Percentiles rank a stretch among this genome's conserved stretches.
phyloP scores from a whole-genome alignment of 2,329 filamentous ascomycete species.

The Arthrobotrys musiformis region DNA sequence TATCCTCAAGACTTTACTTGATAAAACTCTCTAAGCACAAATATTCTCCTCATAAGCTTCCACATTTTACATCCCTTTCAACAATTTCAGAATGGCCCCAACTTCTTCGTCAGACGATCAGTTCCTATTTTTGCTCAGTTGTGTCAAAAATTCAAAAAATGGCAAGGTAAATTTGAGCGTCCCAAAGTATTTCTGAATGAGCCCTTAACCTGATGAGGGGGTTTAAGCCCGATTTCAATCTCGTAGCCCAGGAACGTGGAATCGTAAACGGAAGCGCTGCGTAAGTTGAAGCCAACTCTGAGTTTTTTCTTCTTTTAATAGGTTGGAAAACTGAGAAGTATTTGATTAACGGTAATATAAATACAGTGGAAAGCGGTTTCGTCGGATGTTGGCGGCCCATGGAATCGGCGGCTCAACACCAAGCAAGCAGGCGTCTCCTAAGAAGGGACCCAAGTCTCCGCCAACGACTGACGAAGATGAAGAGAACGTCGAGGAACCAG shows the following conservation, averaged over 20 bases:
- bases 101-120: slow-evolving; percentile 20
- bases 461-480: slow-evolving; percentile 36
- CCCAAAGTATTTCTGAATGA: not conserved
- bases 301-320: not conserved
- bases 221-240: slow-evolving; percentile 37
- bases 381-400: slow-evolving; percentile 24
- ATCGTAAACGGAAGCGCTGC: slow-evolving; percentile 36
- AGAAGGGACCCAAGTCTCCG: slow-evolving; percentile 23
- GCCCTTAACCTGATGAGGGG: not conserved
- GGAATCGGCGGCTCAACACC: slow-evolving; percentile 5
- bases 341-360: not conserved
- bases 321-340: not conserved
- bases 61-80: not conserved
- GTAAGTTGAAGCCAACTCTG: slow-evolving; percentile 14
- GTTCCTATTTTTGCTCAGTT: slow-evolving; percentile 40
- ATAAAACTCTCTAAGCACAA: not conserved
- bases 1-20: not conserved
- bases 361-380: slow-evolving; percentile 30
- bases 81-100: slow-evolving; percentile 11
- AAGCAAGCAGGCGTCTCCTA: not conserved
- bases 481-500: slow-evolving; percentile 1
- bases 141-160: slow-evolving; percentile 40
- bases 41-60: not conserved
- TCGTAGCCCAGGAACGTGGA: slow-evolving; percentile 42
- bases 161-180: not conserved